phyloP scores from a whole-genome alignment of 176 grass and related monocot species.

The Carex littledalei region DNA sequence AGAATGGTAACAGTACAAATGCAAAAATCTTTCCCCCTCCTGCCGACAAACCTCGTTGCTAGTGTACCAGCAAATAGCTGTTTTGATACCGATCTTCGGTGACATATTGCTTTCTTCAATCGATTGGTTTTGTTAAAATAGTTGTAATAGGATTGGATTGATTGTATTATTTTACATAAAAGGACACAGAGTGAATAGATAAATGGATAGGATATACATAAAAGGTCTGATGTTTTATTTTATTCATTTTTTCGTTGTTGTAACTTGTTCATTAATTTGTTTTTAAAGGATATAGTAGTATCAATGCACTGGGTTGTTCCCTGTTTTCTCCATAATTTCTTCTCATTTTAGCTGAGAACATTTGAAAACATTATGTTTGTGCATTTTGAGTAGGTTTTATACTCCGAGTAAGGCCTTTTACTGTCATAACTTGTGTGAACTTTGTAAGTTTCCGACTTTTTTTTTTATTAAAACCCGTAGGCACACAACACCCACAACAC shows the following conservation, averaged over 20 bases:
- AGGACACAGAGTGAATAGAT: neutral
- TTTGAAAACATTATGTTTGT: neutral
- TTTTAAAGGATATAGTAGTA: neutral
- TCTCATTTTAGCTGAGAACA: neutral
- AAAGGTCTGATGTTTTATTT: neutral
- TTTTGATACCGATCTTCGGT: neutral
- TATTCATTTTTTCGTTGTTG: neutral
- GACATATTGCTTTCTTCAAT: neutral
- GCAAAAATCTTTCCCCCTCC: conserved; percentile 31
- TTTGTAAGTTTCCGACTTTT: too few relatives aligned
- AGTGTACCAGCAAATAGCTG: neutral
- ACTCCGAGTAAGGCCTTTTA: too few relatives aligned
- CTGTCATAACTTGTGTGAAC: too few relatives aligned
- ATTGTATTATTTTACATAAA: neutral
- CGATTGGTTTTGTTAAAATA: neutral
- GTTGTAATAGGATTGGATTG: conserved; percentile 9
- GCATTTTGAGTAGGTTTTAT: too few relatives aligned
- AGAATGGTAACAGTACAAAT: conserved; percentile 18
- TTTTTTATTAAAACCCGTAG: too few relatives aligned
- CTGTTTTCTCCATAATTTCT: neutral
- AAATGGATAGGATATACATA: neutral
- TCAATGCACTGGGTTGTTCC: neutral
- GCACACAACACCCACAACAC: too few relatives aligned
- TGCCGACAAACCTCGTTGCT: conserved; percentile 3
- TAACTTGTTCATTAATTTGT: neutral